Evolutionary conservation across 257 asterid species (phyloP).

Genomic region (Solanum chiquidenum): DNA sequence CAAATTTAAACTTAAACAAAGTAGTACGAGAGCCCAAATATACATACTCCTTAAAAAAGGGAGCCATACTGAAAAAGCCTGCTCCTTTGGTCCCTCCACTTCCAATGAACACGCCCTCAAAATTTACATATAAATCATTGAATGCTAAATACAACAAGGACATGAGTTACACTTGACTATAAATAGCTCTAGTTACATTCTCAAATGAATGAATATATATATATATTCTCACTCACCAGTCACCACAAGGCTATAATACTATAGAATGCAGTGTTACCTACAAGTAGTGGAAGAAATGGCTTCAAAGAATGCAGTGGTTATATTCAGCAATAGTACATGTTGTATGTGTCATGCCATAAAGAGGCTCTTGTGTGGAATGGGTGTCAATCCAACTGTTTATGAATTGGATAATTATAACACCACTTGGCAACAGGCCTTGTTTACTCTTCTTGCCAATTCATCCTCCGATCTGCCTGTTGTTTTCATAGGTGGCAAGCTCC

Average conservation of each 20-base stretch:
- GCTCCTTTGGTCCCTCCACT: neutral
- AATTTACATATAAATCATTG: neutral
- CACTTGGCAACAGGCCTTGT: slow-evolving; percentile 4
- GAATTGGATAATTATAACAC: slow-evolving; percentile 11
- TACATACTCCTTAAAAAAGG: neutral
- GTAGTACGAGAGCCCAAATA: too few relatives aligned
- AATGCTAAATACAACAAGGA: neutral
- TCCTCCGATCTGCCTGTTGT: slow-evolving; percentile 10
- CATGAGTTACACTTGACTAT: neutral
- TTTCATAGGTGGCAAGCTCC: slow-evolving; percentile 16
- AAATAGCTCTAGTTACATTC: neutral
- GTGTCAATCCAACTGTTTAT: slow-evolving; percentile 11
- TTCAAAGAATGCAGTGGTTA: slow-evolving; percentile 16
- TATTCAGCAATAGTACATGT: slow-evolving; percentile 15
- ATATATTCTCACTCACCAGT: neutral
- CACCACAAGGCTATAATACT: neutral
- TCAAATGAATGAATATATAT: neutral
- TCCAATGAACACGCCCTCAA: neutral
- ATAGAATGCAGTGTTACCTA: neutral
- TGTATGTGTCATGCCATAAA: slow-evolving; percentile 20
- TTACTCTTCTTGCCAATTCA: neutral
- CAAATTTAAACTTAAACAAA: too few relatives aligned
- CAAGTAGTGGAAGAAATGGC: neutral
- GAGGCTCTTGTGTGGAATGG: slow-evolving; percentile 19
- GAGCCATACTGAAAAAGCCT: slow-evolving; percentile 6